Percentiles rank a stretch among this genome's conserved stretches.
Evolutionary conservation across 2,329 filamentous ascomycete species (phyloP).

Genomic region (Penicillium olsonii): DNA sequence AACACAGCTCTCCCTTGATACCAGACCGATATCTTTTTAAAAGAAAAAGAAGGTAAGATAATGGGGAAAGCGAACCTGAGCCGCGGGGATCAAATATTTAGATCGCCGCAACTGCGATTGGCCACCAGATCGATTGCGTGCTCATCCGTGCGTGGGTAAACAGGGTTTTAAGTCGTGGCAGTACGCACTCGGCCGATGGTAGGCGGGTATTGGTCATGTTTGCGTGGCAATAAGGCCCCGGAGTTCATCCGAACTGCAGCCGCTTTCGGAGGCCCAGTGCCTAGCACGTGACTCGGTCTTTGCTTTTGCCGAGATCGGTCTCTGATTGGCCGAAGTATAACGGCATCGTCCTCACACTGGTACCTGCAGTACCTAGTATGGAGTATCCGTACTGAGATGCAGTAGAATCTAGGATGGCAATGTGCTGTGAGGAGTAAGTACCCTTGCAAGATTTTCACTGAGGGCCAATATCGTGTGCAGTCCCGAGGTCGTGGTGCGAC

Average conservation of each 20-base stretch:
- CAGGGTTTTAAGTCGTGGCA: background rate
- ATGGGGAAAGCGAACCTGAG: slow-evolving; percentile 21
- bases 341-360: background rate
- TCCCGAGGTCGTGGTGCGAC: too few relatives aligned
- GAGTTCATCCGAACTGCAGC: background rate
- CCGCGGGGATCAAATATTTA: background rate
- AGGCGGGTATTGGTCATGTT: too few relatives aligned
- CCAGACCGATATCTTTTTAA: slow-evolving; percentile 23
- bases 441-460: too few relatives aligned
- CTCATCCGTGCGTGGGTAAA: slow-evolving; percentile 8
- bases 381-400: background rate
- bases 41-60: slow-evolving; percentile 24
- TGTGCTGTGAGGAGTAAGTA: too few relatives aligned
- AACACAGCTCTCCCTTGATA: background rate
- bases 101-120: background rate
- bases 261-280: slow-evolving; percentile 5
- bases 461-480: too few relatives aligned
- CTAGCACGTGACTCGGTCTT: background rate
- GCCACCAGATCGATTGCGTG: slow-evolving; percentile 29
- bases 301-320: background rate
- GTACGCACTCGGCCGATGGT: too few relatives aligned
- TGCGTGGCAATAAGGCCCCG: background rate
- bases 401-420: too few relatives aligned
- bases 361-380: background rate
- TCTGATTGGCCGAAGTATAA: background rate